These are phyloP conservation scores for Xerocomellus chrysenteron DNA, from an alignment of 768 basidiomycete species.

Conservation along the genomic window DNA sequence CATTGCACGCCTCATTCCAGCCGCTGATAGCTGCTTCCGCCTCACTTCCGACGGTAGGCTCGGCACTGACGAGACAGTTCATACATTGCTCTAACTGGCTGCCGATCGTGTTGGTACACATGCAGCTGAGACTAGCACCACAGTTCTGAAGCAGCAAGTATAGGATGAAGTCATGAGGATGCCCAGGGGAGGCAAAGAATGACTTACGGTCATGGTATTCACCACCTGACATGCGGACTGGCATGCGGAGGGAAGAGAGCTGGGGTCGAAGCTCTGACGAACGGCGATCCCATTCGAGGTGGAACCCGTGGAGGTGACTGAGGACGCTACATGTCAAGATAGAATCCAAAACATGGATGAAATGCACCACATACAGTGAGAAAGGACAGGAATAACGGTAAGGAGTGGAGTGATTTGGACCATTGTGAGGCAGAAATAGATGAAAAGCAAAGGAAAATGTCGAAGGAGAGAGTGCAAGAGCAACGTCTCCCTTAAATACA, in stretches of 20 bases:
- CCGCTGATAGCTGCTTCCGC: constrained; percentile 11
- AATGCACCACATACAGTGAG: constrained; percentile 9
- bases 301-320: neutral
- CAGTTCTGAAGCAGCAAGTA: constrained; percentile 8
- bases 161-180: neutral
- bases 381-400: constrained; percentile 5
- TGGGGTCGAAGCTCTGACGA: constrained; percentile 18
- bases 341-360: neutral
- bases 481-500: constrained; percentile 1
- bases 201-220: constrained; percentile 18
- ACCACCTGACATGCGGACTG: constrained; percentile 23
- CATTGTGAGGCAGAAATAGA: constrained; percentile 7
- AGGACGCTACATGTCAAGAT: neutral
- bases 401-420: constrained; percentile 23
- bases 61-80: constrained; percentile 15
- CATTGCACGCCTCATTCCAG: constrained; percentile 21
- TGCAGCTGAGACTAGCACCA: neutral
- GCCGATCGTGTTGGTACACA: constrained; percentile 14
- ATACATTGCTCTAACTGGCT: constrained; percentile 17
- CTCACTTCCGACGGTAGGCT: neutral
- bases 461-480: neutral
- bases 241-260: constrained; percentile 16
- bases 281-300: constrained; percentile 12
- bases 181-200: neutral
- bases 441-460: neutral